Evolutionary conservation across 2,329 filamentous ascomycete genomes (phyloP).

Genomic region (Xylaria sp.): DNA sequence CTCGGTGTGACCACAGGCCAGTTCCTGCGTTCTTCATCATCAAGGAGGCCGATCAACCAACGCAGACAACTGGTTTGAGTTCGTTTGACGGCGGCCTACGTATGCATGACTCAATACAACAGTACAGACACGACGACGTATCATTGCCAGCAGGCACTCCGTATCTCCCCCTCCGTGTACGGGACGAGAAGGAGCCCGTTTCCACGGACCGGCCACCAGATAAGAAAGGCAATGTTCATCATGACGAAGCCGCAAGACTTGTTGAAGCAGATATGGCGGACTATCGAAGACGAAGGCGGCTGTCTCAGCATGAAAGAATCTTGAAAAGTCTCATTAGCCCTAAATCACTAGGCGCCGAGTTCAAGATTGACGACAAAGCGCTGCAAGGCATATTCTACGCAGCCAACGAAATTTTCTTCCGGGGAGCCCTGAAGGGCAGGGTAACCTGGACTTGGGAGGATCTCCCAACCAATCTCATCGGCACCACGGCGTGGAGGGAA

Average conservation of each 20-base stretch:
- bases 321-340: constrained; percentile 62
- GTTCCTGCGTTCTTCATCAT: constrained; percentile 43
- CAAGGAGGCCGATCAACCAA: constrained; percentile 34
- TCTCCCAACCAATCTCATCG: constrained; percentile 63
- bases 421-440: constrained; percentile 58
- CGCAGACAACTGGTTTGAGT: constrained; percentile 28
- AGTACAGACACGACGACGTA: constrained; percentile 24
- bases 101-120: constrained; percentile 31
- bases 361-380: constrained; percentile 61
- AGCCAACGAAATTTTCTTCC: constrained; percentile 68
- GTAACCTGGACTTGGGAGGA: constrained; percentile 69
- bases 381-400: constrained; percentile 64
- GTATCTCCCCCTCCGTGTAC: constrained; percentile 28
- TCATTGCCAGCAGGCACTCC: constrained; percentile 15
- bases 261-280: constrained; percentile 55
- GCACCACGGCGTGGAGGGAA: constrained; percentile 64
- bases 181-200: constrained; percentile 19
- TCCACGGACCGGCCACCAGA: constrained; percentile 44
- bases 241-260: constrained; percentile 55
- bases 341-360: constrained; percentile 51
- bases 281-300: constrained; percentile 51
- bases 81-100: constrained; percentile 37
- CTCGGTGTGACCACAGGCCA: constrained; percentile 27
- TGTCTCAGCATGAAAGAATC: constrained; percentile 62
- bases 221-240: constrained; percentile 51